A percentile compares a stretch with the other conserved stretches of the same genome.
Evolutionary conservation across 306 rosid species (phyloP).

Genomic region (Mucuna pruriens): DNA sequence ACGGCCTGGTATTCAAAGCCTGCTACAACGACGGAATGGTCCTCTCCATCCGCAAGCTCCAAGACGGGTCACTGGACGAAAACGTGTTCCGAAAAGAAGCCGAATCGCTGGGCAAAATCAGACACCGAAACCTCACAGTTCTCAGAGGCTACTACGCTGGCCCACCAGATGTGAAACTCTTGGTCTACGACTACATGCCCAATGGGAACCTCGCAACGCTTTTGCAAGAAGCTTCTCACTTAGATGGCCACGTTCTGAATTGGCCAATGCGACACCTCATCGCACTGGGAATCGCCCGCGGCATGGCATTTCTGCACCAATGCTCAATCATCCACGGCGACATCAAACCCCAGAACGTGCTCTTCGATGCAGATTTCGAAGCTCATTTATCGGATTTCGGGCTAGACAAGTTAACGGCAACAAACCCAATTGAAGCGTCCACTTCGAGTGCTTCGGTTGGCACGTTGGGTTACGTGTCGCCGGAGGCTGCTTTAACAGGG

Average conservation of each 20-base stretch:
- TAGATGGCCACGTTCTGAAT: slow-evolving; percentile 1
- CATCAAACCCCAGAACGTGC: slow-evolving; percentile 2
- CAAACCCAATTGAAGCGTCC: neutral
- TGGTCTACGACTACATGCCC: slow-evolving; percentile 7
- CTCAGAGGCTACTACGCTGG: slow-evolving; percentile 15
- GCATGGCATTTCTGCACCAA: neutral
- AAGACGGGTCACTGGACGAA: neutral
- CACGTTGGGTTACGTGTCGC: slow-evolving; percentile 1
- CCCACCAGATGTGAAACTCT: neutral
- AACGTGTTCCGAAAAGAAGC: slow-evolving; percentile 23
- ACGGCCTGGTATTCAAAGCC: slow-evolving; percentile 5
- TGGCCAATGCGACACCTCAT: slow-evolving; percentile 22
- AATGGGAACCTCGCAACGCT: slow-evolving; percentile 9
- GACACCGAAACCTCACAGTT: slow-evolving; percentile 7
- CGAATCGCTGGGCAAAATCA: neutral
- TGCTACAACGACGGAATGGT: slow-evolving; percentile 18
- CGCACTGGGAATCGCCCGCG: slow-evolving; percentile 6
- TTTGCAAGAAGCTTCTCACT: slow-evolving; percentile 4
- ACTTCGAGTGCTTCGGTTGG: neutral
- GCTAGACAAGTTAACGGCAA: neutral
- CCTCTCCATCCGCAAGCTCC: slow-evolving; percentile 17
- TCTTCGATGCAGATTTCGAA: slow-evolving; percentile 10
- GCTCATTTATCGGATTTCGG: slow-evolving; percentile 28
- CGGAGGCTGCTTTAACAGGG: neutral
- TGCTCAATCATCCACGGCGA: neutral